Evolutionary conservation across 2,329 filamentous ascomycete species (phyloP), one percentile per base, ranked within the genome.

Genomic region (Xylaria sp.): DNA sequence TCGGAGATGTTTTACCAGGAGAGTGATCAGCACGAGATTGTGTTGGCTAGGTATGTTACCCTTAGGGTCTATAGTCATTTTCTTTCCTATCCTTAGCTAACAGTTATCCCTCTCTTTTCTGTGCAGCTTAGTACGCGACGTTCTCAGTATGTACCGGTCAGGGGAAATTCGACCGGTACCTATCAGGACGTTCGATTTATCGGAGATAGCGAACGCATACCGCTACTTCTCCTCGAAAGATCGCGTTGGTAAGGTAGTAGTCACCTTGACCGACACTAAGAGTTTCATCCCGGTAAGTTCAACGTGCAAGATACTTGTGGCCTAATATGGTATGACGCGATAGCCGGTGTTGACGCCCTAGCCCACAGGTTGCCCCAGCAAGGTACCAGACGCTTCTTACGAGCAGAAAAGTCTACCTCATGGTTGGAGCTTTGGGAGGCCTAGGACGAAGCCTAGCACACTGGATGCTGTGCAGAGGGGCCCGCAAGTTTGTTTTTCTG

Each of bases 401-500:
- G 9, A 27, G n/a, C 0, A 35, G 63, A 0, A 71, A 71, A 37
- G 23, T 53, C 1, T 72, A 69, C 32, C 40, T 71, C 0, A 18
- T 71, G 1, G 44, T 71, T 0, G 69, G 67, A 1, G 68, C 65
- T 13, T 42, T 73, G 0, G 79, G 80, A 0, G 79, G 76, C 1
- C 68, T 77, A 0, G 76, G 76, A 0, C 70, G 74, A 16, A 73
- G 67, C 9, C 50, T 76, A 6, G 69, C 65, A 3, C 62, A 55
- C 0, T 77, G 76, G 75, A 76, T 78, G 74, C 40, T 75, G 5
- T 48, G 35, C 0, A 62, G 79, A 0, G 74, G 76, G 0, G 79
- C 78, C 0, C 76, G 69, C 12, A 65, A 75, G 23, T 71, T 82
- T 3, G 66, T 80, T 0, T 72, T 80, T 8, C 68, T 79, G 0